Evolutionary conservation across 1,284 basidiomycete genomes (phyloP), one percentile per base, ranked within the genome.

Genomic region (Apiotrichum akiyoshidainum): DNA sequence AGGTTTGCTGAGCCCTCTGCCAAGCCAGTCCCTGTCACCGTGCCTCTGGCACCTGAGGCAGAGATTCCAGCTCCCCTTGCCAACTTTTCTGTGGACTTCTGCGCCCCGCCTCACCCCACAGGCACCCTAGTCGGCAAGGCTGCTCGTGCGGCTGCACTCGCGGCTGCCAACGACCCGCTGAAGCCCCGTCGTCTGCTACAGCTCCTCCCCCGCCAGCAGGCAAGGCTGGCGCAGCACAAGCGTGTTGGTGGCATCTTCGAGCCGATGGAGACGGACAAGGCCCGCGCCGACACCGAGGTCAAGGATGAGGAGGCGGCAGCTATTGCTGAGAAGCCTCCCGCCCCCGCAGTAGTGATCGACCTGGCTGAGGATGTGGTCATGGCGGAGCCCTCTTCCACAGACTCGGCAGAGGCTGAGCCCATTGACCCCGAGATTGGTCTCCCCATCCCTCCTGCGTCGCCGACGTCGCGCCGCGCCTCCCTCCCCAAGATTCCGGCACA

Each of bases 121-220:
- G 51, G 39, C 26, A 34, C n/a, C n/a, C 40, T 52, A 11, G 33
- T 37, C 7, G 40, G 39, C n/a, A 42, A 44, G 10, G 40, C 22
- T 1, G 55, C 55, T 2, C 49, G 55, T 13, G 55, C 55, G 1
- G 55, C 55, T 2, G 55, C 55, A 1, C n/a, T 57, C 26, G 55
- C 55, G 9, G 55, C 55, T 9, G 55, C 55, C 2, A 44, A 33
- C 21, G 55, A 57, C 37, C 55, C 55, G 16, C 49, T 57, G 7
- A 57, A 57, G 49, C 55, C 55, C 7, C 55, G 55, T 14, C 55
- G 55, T 1, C 55, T 57, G 14, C 19, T 57, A 35, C 44, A 46
- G 37, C 37, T 51, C 22, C 44, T 46, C 4, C 49, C 55, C 12
- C 44, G 49, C 22, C 42, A 37, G 33, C 41, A 45, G 42, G 34